Percentiles rank a stretch among this genome's conserved stretches.
Evolutionary conservation across 306 rosid species (phyloP).

Genomic region (Castanea crenata): DNA sequence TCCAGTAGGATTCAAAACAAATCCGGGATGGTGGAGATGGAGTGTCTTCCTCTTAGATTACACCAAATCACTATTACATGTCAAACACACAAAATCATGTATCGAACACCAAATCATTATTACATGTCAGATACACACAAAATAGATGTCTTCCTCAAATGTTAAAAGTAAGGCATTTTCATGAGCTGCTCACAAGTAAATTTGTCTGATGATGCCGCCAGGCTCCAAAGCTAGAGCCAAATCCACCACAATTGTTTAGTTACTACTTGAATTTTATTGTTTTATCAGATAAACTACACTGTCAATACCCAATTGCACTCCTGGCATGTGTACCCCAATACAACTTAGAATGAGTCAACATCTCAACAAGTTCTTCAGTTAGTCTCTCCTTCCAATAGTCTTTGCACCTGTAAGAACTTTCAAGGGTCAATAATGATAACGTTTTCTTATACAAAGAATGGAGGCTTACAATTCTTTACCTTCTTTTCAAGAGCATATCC

Average conservation of each 20-base stretch:
- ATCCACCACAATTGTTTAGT: background rate
- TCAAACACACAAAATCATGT: too few species aligned
- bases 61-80: too few species aligned
- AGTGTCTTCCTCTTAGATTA: too few species aligned
- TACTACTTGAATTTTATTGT: background rate
- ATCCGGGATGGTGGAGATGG: too few species aligned
- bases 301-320: conserved; percentile 40
- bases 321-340: conserved; percentile 46
- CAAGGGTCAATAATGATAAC: conserved; percentile 7
- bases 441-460: conserved; percentile 6
- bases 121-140: too few species aligned
- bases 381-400: conserved; percentile 73
- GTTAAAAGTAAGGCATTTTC: too few species aligned
- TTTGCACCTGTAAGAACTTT: conserved; percentile 49
- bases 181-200: background rate
- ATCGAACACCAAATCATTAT: too few species aligned
- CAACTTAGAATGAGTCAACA: conserved; percentile 63
- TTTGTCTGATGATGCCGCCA: background rate
- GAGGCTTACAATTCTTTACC: conserved; percentile 40
- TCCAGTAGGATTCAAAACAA: too few species aligned
- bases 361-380: conserved; percentile 40
- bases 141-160: background rate
- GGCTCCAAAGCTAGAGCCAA: background rate
- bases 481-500: conserved; percentile 66
- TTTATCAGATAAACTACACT: conserved; percentile 10